Evolutionary conservation across 2,329 filamentous ascomycete genomes (phyloP), one percentile per base, ranked within the genome.

Genomic region (Didymellaceae sp.): DNA sequence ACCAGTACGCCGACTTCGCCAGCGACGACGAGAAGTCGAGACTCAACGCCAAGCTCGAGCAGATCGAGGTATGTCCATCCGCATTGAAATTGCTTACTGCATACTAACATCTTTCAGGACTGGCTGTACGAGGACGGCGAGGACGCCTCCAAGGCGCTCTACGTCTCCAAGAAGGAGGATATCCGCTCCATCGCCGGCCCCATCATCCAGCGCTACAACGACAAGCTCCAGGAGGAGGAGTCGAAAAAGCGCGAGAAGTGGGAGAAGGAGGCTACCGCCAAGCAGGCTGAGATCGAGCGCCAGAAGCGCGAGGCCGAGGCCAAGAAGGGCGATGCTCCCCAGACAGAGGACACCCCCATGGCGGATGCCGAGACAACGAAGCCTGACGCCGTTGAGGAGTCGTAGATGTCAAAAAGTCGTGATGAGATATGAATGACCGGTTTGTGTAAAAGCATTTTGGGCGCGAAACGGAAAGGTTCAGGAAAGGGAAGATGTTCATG

Each of bases 121-220:
- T 99, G 94, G 94, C 83, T 99, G 55, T 97, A 97, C 76, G 93
- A 97, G 45, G 94, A 97, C 47, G 94, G 94, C 54, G 92, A 97
- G 58, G 94, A 99, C 74, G 86, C 91, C 61, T 89, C 89, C 68
- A 97, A 97, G 83, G 91, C 89, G 45, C 84, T 94, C 68, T 99
- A 99, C 78, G 80, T 95, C 55, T 84, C 90, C 77, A 99, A 97
- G 85, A 87, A 94, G 75, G 94, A 97, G 58, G 94, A 99, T 76
- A 91, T 99, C 74, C 89, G 91, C 63, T 86, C 90, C 62, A 83
- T 96, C 67, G 90, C 91, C 37, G 94, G 92, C 13, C 93, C 94
- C 52, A 90, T 99, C 69, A 85, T 91, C 59, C 91, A 96, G 80
- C 89, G 93, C 63, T 91, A 96, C 82, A 92, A 93, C 74, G 94